Conservation (phyloP, 495 filamentous ascomycete species). For the Talaromyces liani region DNA sequence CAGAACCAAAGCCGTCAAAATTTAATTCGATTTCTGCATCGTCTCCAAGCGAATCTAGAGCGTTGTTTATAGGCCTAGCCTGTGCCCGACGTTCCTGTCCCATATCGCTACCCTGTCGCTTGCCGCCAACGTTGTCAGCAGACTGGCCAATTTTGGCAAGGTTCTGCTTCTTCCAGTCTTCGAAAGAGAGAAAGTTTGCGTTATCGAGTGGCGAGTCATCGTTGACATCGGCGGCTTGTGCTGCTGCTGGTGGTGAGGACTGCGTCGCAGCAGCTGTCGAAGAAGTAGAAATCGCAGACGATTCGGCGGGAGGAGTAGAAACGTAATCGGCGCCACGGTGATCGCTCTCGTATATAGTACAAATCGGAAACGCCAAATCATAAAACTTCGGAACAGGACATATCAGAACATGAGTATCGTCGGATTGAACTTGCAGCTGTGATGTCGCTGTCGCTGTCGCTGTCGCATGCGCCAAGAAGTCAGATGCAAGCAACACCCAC, state of each 20-base stretch:
- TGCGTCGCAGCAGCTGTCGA: background rate
- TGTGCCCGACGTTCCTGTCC: conserved; percentile 36
- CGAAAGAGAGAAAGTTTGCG: conserved; percentile 89
- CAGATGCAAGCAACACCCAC: conserved; percentile 7
- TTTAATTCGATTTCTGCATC: conserved; percentile 88
- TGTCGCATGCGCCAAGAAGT: conserved; percentile 2
- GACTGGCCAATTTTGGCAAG: conserved; percentile 81
- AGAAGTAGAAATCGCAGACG: background rate
- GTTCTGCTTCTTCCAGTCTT: conserved; percentile 97
- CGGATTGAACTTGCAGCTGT: background rate
- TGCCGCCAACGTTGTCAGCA: conserved; percentile 57
- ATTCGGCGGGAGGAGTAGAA: background rate
- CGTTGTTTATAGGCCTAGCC: conserved; percentile 52
- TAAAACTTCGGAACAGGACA: background rate
- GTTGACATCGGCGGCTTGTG: background rate
- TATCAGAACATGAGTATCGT: background rate
- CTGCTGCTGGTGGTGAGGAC: background rate
- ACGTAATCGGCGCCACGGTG: background rate
- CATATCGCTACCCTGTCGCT: conserved; percentile 27
- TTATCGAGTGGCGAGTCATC: conserved; percentile 66
- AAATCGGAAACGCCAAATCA: conserved; percentile 1
- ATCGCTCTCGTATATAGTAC: background rate
- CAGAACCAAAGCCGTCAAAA: conserved; percentile 62
- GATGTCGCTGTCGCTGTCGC: background rate
- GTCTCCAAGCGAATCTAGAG: conserved; percentile 70